These are phyloP conservation scores for Babesia divergens DNA, from an alignment of 169 alveolate species.

Conservation along the genomic window DNA sequence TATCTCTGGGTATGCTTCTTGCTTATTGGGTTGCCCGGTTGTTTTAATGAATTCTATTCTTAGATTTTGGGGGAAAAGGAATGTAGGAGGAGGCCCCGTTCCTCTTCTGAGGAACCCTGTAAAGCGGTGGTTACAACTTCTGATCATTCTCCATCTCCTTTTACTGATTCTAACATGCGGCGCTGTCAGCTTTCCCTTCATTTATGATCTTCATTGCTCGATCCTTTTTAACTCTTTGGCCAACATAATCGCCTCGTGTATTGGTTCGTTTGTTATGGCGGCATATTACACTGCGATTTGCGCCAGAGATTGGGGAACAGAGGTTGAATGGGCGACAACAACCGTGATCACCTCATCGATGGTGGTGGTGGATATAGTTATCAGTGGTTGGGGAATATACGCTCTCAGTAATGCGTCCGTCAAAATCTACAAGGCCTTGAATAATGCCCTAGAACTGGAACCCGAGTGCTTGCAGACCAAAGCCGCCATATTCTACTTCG, in stretches of 20 bases:
- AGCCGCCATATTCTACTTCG: constrained; percentile 57
- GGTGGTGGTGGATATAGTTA: constrained; percentile 64
- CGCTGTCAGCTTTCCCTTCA: constrained; percentile 64
- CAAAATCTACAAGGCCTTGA: constrained; percentile 63
- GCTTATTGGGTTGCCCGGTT: too few species aligned
- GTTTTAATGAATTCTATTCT: neutral
- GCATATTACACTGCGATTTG: constrained; percentile 41
- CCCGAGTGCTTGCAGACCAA: constrained; percentile 63
- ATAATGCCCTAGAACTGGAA: constrained; percentile 51
- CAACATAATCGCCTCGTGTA: constrained; percentile 60
- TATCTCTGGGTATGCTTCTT: neutral
- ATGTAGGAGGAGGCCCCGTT: constrained; percentile 71
- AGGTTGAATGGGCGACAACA: constrained; percentile 69
- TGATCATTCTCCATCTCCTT: constrained; percentile 51
- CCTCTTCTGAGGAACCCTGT: constrained; percentile 73
- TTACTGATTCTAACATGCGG: constrained; percentile 58
- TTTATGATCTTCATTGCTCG: constrained; percentile 69
- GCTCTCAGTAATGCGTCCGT: constrained; percentile 62
- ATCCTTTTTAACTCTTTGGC: constrained; percentile 63
- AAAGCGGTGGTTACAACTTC: constrained; percentile 62
- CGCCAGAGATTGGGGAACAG: constrained; percentile 61
- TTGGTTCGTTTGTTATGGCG: constrained; percentile 50
- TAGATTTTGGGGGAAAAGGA: constrained; percentile 51
- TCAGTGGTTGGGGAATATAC: constrained; percentile 70
- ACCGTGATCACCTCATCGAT: constrained; percentile 65